Conservation (phyloP, 345 rosid genomes). For the Geranium rotundifolium region DNA sequence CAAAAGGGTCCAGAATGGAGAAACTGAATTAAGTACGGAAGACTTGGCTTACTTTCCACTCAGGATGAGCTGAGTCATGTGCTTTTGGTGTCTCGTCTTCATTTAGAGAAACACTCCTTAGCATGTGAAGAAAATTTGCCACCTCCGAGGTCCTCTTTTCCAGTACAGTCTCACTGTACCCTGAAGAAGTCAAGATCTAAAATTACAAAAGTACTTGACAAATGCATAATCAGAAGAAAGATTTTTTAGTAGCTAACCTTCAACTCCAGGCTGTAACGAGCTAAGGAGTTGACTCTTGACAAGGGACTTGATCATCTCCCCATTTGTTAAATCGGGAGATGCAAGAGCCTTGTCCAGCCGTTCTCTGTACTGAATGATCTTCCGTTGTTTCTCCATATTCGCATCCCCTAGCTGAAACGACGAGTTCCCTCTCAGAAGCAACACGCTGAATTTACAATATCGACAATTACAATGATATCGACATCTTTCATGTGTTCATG, state of each 20-base stretch:
- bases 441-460: neutral
- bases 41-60: constrained; percentile 70
- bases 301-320: constrained; percentile 40
- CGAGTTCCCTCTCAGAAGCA: no score
- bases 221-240: neutral
- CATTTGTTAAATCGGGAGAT: constrained; percentile 49
- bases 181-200: constrained; percentile 23
- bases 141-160: constrained; percentile 49
- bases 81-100: constrained; percentile 26
- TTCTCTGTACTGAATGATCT: constrained; percentile 56
- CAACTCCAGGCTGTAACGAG: constrained; percentile 25
- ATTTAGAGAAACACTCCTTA: constrained; percentile 64
- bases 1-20: no score
- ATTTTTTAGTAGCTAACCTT: constrained; percentile 27
- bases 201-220: constrained; percentile 5
- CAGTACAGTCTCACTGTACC: constrained; percentile 33
- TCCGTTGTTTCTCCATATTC: constrained; percentile 41
- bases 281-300: constrained; percentile 43
- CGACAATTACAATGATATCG: neutral
- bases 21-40: neutral
- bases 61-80: constrained; percentile 34
- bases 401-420: constrained; percentile 10
- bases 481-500: neutral
- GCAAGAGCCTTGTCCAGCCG: constrained; percentile 64
- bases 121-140: constrained; percentile 62